Percentiles rank a stretch among this genome's conserved stretches.
These are phyloP conservation scores for Tulasnella calospora DNA, from an alignment of 768 basidiomycete species.

Conservation along the genomic window DNA sequence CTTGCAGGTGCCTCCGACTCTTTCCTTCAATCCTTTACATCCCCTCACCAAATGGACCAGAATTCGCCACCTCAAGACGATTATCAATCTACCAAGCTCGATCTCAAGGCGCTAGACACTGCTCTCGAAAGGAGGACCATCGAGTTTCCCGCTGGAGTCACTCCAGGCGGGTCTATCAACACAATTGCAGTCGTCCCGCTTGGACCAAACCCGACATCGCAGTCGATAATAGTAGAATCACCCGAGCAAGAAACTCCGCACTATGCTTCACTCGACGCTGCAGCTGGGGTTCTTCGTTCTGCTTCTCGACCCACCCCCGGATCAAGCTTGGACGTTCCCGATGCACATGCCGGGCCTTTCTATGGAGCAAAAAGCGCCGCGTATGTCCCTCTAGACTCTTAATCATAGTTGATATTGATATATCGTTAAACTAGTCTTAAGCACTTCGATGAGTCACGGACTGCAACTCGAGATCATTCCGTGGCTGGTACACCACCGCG, in stretches of 20 bases:
- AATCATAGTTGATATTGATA: background rate
- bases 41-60: background rate
- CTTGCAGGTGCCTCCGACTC: constrained; percentile 12
- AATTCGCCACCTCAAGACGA: background rate
- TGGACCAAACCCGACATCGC: background rate
- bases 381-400: background rate
- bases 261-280: background rate
- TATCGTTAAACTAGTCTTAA: constrained; percentile 20
- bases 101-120: constrained; percentile 14
- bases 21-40: constrained; percentile 7
- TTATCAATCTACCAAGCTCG: background rate
- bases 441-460: constrained; percentile 48
- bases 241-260: background rate
- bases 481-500: constrained; percentile 72
- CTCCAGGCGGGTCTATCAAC: constrained; percentile 15
- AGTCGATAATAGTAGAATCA: constrained; percentile 5
- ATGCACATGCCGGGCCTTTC: background rate
- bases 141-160: constrained; percentile 14
- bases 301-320: background rate
- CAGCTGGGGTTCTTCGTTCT: background rate
- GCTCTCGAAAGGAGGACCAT: constrained; percentile 8
- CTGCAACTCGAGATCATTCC: constrained; percentile 64
- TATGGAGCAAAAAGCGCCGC: constrained; percentile 22
- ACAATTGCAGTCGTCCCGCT: constrained; percentile 19
- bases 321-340: background rate